Base-by-base conservation (phyloP, 306 rosid species). In the Prinsepia uniflora region DNA sequence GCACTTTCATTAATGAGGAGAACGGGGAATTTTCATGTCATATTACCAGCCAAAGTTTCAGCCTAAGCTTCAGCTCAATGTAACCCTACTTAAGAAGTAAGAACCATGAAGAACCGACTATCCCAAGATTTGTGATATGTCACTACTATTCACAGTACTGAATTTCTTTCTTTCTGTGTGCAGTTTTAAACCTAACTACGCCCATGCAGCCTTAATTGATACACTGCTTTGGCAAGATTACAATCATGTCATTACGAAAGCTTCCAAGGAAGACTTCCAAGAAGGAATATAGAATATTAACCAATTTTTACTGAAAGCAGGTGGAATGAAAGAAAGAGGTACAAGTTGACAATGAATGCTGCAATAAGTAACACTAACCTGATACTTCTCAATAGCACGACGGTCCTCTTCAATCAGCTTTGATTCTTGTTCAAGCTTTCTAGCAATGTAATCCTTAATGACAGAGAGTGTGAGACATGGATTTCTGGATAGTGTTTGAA, bases 401-500 rank as follows among this genome's bases (percentile, higher is more conserved):
- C 96, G 86, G 79, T 93, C 98, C 79, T 88, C 98, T 67, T 93
- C 97, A 42, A 93, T 93, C 81, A 90, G 76, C 82, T 89, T 90
- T 24, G 98, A 93, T 82, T 93, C 98, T 82, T 89, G 88, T 81
- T 90, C 97, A 76, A 93, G 98, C 82, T 87, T 93, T 78, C 97
- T 86, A 46, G 96, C 97, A 86, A 93, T 88, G 79, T 88, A 93
- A 77, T 93, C 97, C 76, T 93, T 93, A 73, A 93, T 84, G 76
- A 90, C 98, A 58, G 98, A 93, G 67, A 94, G 96, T 41, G 95
- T 86, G 80, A 94, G 93, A 77, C 92, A 94, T 58, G 96, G 89
- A 81, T 94, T 94, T 76, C 84, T 83, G 42, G 99, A 89, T 14
- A 94, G 88, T 19, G 92, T 86, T 84, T 94, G 99, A 67, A 94